These are phyloP conservation scores for Hordeum marinum DNA, from an alignment of 176 grass and related monocot species.

Conservation along the genomic window DNA sequence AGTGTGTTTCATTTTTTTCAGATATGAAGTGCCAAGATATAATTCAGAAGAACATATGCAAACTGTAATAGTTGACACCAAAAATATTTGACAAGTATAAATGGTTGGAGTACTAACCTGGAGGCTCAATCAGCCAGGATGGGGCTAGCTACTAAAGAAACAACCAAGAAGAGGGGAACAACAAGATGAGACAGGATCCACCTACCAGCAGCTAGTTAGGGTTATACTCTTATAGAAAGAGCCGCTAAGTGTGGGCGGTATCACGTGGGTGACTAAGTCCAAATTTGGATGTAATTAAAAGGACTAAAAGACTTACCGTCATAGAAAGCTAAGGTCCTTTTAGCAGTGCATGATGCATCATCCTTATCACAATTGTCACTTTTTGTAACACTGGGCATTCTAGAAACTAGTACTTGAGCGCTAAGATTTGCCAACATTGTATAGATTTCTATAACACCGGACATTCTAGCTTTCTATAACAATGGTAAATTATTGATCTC, in stretches of 20 bases:
- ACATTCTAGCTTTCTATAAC: neutral
- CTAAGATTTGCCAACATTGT: neutral
- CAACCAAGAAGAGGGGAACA: too few relatives aligned
- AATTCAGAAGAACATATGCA: neutral
- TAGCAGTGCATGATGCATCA: neutral
- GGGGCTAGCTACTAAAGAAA: neutral
- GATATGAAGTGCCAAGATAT: neutral
- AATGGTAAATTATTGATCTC: neutral
- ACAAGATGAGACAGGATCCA: neutral
- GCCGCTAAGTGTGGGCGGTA: neutral
- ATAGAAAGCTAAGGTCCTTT: neutral
- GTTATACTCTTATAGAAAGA: neutral
- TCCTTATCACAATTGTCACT: neutral
- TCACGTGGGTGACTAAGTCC: neutral
- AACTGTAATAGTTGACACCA: neutral
- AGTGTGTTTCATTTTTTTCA: neutral
- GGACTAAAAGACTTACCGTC: neutral
- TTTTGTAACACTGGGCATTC: neutral
- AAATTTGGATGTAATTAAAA: neutral
- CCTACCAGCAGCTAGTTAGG: neutral
- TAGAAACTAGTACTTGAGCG: neutral
- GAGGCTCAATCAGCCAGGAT: neutral
- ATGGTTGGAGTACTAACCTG: neutral
- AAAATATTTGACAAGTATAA: neutral
- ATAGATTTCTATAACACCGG: too few relatives aligned